Evolutionary conservation across 2,329 filamentous ascomycete species (phyloP).

Genomic region (Ceratocystis cacaofunesta): DNA sequence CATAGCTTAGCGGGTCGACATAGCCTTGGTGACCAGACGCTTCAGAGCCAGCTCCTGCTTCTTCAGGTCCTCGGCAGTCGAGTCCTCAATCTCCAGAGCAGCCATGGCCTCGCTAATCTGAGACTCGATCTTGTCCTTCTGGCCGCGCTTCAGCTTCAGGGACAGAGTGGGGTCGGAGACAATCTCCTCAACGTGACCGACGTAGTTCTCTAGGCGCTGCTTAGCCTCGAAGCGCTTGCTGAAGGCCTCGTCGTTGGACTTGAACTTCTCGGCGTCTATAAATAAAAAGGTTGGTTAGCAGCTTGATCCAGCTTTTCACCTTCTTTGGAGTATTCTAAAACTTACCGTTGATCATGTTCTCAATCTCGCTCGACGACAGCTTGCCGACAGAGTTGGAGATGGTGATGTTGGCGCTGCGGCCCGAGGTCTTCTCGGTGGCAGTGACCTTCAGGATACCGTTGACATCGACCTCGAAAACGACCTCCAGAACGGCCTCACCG

Average conservation of each 20-base stretch:
- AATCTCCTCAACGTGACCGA: slow-evolving; percentile 96
- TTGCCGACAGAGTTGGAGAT: slow-evolving; percentile 99
- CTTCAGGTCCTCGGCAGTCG: slow-evolving; percentile 84
- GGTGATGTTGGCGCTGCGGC: slow-evolving; percentile 97
- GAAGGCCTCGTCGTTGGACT: slow-evolving; percentile 94
- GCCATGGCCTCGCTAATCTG: slow-evolving; percentile 95
- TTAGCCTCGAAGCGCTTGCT: slow-evolving; percentile 98
- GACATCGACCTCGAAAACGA: slow-evolving; percentile 98
- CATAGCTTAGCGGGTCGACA: slow-evolving; percentile 65
- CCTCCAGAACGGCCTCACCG: slow-evolving; percentile 90
- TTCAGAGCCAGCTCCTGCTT: slow-evolving; percentile 99
- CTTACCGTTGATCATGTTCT: slow-evolving; percentile 85
- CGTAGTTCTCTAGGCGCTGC: slow-evolving; percentile 98
- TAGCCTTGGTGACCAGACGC: slow-evolving; percentile 95
- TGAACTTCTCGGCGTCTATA: slow-evolving; percentile 89
- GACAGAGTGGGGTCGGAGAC: slow-evolving; percentile 91
- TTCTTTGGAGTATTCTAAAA: slow-evolving; percentile 11
- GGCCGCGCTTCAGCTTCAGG: slow-evolving; percentile 94
- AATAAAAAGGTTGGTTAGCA: slow-evolving; percentile 13
- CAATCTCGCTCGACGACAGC: slow-evolving; percentile 85
- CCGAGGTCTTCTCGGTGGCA: slow-evolving; percentile 96
- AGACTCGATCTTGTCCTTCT: slow-evolving; percentile 99
- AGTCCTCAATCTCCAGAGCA: slow-evolving; percentile 90
- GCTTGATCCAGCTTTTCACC: neutral
- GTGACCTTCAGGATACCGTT: slow-evolving; percentile 99